phyloP scores from a whole-genome alignment of 1,284 basidiomycete genomes.

The Ceratobasidium sp. region DNA sequence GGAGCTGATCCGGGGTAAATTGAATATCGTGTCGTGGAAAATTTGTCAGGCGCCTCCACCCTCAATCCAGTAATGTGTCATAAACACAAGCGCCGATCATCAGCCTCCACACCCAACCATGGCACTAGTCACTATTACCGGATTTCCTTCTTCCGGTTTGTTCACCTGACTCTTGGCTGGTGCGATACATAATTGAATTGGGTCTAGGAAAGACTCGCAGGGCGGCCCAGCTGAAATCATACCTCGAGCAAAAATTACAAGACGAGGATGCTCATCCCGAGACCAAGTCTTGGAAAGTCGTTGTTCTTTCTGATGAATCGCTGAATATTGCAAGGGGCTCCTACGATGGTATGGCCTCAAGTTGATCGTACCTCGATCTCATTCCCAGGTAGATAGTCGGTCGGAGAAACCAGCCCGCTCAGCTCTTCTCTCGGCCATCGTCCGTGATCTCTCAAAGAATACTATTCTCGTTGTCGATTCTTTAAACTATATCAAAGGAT shows the following conservation, averaged over 20 bases:
- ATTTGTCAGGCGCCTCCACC: background rate
- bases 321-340: conserved; percentile 69
- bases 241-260: conserved; percentile 64
- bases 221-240: conserved; percentile 66
- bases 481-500: conserved; percentile 96
- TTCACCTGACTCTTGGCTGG: background rate
- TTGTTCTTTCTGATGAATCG: conserved; percentile 79
- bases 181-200: conserved; percentile 46
- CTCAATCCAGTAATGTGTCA: background rate
- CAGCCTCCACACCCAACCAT: conserved; percentile 56
- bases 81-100: background rate
- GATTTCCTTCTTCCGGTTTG: conserved; percentile 63
- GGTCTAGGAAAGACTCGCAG: conserved; percentile 85
- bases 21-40: too few relatives aligned
- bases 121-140: conserved; percentile 94
- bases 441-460: conserved; percentile 72
- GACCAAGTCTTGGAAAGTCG: conserved; percentile 56
- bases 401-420: conserved; percentile 90
- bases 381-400: conserved; percentile 64
- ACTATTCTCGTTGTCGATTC: conserved; percentile 89
- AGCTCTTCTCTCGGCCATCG: conserved; percentile 85
- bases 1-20: too few relatives aligned
- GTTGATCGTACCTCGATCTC: background rate
- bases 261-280: conserved; percentile 58
- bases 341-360: conserved; percentile 72